Evolutionary conservation across 495 filamentous ascomycete genomes (phyloP), one percentile per base, ranked within the genome.

Genomic region (Penicillium steckii): DNA sequence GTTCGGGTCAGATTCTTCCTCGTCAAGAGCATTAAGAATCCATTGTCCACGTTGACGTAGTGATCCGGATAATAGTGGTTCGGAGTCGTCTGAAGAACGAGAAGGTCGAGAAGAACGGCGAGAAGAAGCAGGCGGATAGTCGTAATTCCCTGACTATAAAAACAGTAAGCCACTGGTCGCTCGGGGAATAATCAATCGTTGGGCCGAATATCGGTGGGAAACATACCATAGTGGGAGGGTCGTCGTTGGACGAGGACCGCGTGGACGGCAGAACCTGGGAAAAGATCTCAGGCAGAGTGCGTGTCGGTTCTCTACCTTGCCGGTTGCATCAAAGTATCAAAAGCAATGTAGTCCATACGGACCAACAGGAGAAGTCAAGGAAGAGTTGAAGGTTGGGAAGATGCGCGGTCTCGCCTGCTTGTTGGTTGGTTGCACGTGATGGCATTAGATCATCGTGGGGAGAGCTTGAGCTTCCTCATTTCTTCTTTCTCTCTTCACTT

Each of bases 61-160:
- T 19, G 38, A 22, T 21, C 23, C 38, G 18, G 38, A 19, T 8
- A 12, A 9, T 10, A 23, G 29, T 4, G 35, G 33, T 41, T 64
- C 61, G 13, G 24, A 19, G 10, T 51, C 52, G 49, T 41, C 50
- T 22, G n/a, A n/a, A n/a, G n/a, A n/a, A n/a, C n/a, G n/a, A n/a
- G n/a, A n/a, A n/a, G 57, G 42, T 51, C 64, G 64, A 54, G 62
- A 52, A 25, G 58, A 40, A 27, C 70, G 73, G 46, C 72, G 76
- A 17, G 53, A 55, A 47, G 76, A 77, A 44, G 80, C 73, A 35
- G 78, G 71, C 46, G 75, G 80, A 56, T 78, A 75, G 63, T 82
- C 77, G 62, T 77, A 77, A 67, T 83, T 82, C 51, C 77, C 78
- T 64, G 83, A 86, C 84, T 87, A 51, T 33, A 22, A 19, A 18